These are phyloP conservation scores for Ustilago crameri DNA, from an alignment of 1,284 basidiomycete genomes.

Conservation along the genomic window DNA sequence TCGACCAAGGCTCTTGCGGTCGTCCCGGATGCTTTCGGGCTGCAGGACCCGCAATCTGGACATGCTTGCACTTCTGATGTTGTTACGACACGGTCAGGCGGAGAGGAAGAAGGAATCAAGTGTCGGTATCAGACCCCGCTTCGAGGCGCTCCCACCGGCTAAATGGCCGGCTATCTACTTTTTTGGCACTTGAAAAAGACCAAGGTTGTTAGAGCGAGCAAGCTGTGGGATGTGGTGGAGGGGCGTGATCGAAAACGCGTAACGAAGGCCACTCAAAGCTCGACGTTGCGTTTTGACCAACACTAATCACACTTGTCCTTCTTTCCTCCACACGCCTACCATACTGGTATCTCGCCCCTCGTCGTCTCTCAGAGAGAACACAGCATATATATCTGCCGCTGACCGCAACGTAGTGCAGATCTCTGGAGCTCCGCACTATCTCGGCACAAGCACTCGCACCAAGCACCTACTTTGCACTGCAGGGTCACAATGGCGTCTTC, in stretches of 20 bases:
- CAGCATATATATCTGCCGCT: neutral
- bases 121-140: constrained; percentile 14
- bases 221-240: constrained; percentile 29
- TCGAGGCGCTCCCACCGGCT: constrained; percentile 3
- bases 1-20: neutral
- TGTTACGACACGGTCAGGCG: neutral
- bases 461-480: neutral
- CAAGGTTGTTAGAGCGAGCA: constrained; percentile 15
- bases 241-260: constrained; percentile 50
- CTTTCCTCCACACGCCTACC: neutral
- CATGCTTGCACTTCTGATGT: neutral
- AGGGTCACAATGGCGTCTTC: constrained; percentile 26
- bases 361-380: neutral
- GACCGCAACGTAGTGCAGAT: neutral
- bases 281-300: constrained; percentile 40
- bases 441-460: neutral
- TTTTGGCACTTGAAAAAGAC: neutral
- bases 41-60: constrained; percentile 13
- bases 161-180: constrained; percentile 26
- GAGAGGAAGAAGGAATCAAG: neutral
- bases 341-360: neutral
- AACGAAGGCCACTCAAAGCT: constrained; percentile 19
- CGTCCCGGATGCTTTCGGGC: constrained; percentile 3
- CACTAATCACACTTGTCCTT: constrained; percentile 11
- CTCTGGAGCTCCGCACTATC: neutral